These are phyloP conservation scores for Beauveria brongniartii DNA, from an alignment of 2,329 filamentous ascomycete species.

Conservation along the genomic window DNA sequence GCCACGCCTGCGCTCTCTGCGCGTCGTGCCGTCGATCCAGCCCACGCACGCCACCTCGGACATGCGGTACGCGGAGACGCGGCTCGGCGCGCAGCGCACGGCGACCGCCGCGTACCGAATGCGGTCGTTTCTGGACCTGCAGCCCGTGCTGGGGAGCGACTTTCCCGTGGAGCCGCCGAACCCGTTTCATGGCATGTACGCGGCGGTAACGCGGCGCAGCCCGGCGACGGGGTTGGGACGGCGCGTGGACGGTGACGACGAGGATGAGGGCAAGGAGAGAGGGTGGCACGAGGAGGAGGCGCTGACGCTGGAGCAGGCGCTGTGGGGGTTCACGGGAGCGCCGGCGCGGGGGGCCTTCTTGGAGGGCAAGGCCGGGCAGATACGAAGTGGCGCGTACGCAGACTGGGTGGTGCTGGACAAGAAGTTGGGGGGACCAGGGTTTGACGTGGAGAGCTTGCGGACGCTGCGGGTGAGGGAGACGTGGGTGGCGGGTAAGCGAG, in stretches of 20 bases:
- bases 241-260: slow-evolving; percentile 19
- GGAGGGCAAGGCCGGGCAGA: slow-evolving; percentile 50
- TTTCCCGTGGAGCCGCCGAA: slow-evolving; percentile 64
- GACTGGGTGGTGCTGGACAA: slow-evolving; percentile 64
- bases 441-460: slow-evolving; percentile 44
- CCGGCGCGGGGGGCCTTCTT: slow-evolving; percentile 52
- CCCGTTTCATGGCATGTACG: slow-evolving; percentile 61
- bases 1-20: slow-evolving; percentile 45
- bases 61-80: slow-evolving; percentile 55
- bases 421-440: slow-evolving; percentile 35
- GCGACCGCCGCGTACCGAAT: slow-evolving; percentile 56
- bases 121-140: slow-evolving; percentile 47
- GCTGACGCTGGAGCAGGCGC: slow-evolving; percentile 49
- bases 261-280: slow-evolving; percentile 30
- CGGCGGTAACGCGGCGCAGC: slow-evolving; percentile 53
- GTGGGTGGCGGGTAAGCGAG: slow-evolving; percentile 53
- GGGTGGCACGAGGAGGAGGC: slow-evolving; percentile 55
- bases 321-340: slow-evolving; percentile 53
- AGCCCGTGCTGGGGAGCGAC: slow-evolving; percentile 56
- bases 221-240: slow-evolving; percentile 43
- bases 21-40: slow-evolving; percentile 61
- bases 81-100: slow-evolving; percentile 50
- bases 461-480: slow-evolving; percentile 53
- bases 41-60: slow-evolving; percentile 66
- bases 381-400: slow-evolving; percentile 52